Percentiles rank a stretch among this genome's conserved stretches.
Evolutionary conservation across 257 asterid species (phyloP).

Genomic region (Coffea eugenioides): DNA sequence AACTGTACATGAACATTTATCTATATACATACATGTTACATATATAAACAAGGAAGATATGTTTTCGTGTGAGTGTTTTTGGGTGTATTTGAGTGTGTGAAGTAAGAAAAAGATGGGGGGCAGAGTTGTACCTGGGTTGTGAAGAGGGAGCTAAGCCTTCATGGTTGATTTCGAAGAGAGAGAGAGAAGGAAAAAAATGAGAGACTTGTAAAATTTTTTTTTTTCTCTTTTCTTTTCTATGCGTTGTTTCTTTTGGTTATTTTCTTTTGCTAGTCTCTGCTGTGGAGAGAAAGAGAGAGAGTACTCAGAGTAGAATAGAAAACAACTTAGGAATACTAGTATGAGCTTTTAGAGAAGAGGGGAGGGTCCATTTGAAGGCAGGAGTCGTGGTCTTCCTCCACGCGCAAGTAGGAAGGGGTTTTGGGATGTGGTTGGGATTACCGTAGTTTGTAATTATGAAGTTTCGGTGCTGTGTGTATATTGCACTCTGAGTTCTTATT

Average conservation of each 20-base stretch:
- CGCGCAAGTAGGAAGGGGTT: neutral
- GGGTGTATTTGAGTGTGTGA: neutral
- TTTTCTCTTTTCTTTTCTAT: neutral
- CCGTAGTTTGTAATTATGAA: neutral
- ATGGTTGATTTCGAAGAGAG: slow-evolving; percentile 35
- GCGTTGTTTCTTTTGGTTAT: neutral
- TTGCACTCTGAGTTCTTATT: neutral
- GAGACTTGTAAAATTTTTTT: slow-evolving; percentile 9
- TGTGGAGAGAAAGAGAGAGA: slow-evolving; percentile 7
- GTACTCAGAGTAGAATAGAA: neutral
- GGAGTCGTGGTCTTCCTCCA: neutral
- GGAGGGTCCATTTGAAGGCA: slow-evolving; percentile 8
- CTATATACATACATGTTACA: slow-evolving; percentile 13
- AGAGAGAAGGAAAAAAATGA: slow-evolving; percentile 19
- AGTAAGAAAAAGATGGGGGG: neutral
- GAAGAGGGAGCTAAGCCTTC: slow-evolving; percentile 23
- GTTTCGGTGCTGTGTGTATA: neutral
- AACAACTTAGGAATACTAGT: neutral
- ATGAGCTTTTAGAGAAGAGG: neutral
- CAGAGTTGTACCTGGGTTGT: slow-evolving; percentile 23
- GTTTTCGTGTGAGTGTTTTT: neutral
- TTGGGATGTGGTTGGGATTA: neutral
- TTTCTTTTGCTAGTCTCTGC: slow-evolving; percentile 15
- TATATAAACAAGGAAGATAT: slow-evolving; percentile 1
- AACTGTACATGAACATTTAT: slow-evolving; percentile 1